Base-by-base conservation (phyloP, 192 early-diverging fungal species). In the Mortierella antarctica region DNA sequence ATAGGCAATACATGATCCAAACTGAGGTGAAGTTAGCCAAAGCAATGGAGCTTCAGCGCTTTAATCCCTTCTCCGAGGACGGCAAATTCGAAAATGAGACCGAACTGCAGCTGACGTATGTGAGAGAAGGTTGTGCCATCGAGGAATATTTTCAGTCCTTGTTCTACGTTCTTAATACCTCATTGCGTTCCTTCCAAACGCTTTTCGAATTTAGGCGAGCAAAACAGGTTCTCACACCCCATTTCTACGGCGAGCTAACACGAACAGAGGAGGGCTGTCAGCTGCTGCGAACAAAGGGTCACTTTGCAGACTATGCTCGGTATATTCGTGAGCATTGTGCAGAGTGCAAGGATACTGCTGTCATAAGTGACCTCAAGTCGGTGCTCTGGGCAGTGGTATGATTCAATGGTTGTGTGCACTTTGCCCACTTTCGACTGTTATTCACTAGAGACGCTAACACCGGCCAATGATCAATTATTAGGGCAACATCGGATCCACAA, bases 221-320 rank as follows among this genome's bases (percentile, higher is more conserved):
- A 18, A 80, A 72, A 40, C 70, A 71, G 7, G 77, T 80, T 7
- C 65, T 80, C 11, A 50, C 89, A 6, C 85, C 91, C 13, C 95
- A 96, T 74, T 94, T 96, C 69, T 95, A 93, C 68, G 93, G 93
- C 9, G 89, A 94, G 67, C 74, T 96, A 42, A 86, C 93, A 9
- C 89, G 92, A 63, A 95, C 95, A 10, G 81, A 83, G 17, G 89
- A 94, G 85, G 94, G 95, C 14, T 91, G 91, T 61, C 68, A 83
- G 20, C 74, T 91, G 18, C 72, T 96, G 39, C 62, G 86, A 20
- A 83, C 86, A 60, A 88, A 85, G 23, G 92, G 91, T 2, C 93
- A 95, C 64, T 92, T 96, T 63, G 57, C 68, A 10, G 56, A 83
- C 8, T 93, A 95, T 78, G 87, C 89, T 14, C 83, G 87, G 7